Conservation (phyloP, 306 rosid genomes). For the Malus orientalis region DNA sequence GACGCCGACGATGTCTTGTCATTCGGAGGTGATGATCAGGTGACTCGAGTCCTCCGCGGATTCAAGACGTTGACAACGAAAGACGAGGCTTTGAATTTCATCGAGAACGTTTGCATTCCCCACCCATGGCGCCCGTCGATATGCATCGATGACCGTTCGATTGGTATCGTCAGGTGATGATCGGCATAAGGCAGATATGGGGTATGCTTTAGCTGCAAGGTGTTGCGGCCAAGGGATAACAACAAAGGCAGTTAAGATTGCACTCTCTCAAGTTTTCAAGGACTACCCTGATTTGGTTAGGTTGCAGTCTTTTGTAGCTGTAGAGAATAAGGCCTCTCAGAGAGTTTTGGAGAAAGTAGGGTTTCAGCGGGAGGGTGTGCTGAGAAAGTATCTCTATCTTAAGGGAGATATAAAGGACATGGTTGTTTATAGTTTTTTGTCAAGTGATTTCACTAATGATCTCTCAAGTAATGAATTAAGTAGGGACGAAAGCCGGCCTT, state of each 20-base stretch:
- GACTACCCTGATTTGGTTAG: conserved; percentile 42
- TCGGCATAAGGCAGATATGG: conserved; percentile 37
- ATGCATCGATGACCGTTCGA: conserved; percentile 37
- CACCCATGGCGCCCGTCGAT: conserved; percentile 56
- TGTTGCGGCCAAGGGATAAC: conserved; percentile 53
- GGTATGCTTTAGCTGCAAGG: conserved; percentile 36
- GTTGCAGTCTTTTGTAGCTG: conserved; percentile 30
- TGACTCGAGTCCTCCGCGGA: conserved; percentile 15
- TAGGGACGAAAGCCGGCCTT: too few species aligned
- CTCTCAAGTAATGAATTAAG: too few species aligned
- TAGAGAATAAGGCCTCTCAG: conserved; percentile 47
- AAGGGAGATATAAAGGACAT: too few species aligned
- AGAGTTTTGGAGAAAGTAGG: conserved; percentile 53
- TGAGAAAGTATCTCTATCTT: too few species aligned
- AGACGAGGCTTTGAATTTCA: conserved; percentile 50
- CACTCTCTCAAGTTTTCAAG: conserved; percentile 33
- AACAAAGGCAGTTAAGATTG: conserved; percentile 32
- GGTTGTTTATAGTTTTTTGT: too few species aligned
- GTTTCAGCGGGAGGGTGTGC: too few species aligned
- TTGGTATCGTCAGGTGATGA: conserved; percentile 39
- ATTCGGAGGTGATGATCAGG: conserved; percentile 53
- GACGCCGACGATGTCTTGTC: conserved; percentile 48
- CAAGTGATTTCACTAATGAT: too few species aligned
- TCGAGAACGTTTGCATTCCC: conserved; percentile 49
- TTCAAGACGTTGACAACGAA: conserved; percentile 34